phyloP scores from a whole-genome alignment of 495 filamentous ascomycete genomes.

The Hypoxylon trugodes region DNA sequence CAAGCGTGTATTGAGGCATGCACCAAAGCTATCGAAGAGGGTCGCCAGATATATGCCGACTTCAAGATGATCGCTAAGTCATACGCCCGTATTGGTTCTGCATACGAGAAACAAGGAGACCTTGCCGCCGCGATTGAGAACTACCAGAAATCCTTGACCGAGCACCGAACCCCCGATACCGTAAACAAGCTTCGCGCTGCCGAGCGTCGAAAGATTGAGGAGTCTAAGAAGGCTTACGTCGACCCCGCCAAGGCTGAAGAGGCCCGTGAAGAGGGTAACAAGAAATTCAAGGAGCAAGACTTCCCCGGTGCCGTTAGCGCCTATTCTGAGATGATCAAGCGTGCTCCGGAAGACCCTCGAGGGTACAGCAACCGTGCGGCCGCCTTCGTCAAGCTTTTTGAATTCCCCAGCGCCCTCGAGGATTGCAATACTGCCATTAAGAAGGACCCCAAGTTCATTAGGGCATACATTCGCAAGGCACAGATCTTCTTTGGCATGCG shows the following conservation, averaged over 20 bases:
- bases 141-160: conserved; percentile 92
- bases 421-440: conserved; percentile 93
- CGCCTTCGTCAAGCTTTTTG: conserved; percentile 93
- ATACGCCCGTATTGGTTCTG: conserved; percentile 87
- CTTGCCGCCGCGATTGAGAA: conserved; percentile 82
- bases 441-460: conserved; percentile 91
- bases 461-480: conserved; percentile 93
- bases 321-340: conserved; percentile 97
- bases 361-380: conserved; percentile 98
- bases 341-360: conserved; percentile 88
- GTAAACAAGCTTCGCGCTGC: conserved; percentile 91
- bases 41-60: conserved; percentile 84
- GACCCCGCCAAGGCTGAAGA: conserved; percentile 93
- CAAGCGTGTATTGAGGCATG: conserved; percentile 85
- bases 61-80: conserved; percentile 99
- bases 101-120: conserved; percentile 90
- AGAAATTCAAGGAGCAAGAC: conserved; percentile 95
- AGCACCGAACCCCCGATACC: conserved; percentile 95
- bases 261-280: conserved; percentile 91
- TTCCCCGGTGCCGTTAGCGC: conserved; percentile 96
- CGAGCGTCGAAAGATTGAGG: conserved; percentile 85
- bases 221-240: conserved; percentile 82
- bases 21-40: conserved; percentile 87
- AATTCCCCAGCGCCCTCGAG: conserved; percentile 89
- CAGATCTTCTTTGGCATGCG: conserved; percentile 95